phyloP scores from a whole-genome alignment of 2,329 filamentous ascomycete species.

The Xylaria sp. region DNA sequence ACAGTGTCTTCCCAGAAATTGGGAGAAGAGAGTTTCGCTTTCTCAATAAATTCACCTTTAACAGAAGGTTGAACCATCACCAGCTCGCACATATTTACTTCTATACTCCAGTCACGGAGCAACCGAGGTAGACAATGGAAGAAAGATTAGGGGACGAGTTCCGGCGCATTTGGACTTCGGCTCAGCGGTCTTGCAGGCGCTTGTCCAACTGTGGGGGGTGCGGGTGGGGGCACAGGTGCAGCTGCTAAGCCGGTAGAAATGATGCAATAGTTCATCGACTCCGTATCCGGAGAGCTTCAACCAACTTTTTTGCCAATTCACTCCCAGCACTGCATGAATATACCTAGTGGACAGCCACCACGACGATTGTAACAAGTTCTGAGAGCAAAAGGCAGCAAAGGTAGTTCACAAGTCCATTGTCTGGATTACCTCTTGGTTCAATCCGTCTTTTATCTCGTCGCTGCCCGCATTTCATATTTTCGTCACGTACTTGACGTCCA shows the following conservation, averaged over 20 bases:
- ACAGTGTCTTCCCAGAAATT: background rate
- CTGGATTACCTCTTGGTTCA: background rate
- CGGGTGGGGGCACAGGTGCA: too few species aligned
- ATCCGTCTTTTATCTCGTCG: background rate
- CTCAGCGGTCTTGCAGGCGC: too few species aligned
- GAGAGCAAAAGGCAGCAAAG: background rate
- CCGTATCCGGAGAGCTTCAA: conserved; percentile 12
- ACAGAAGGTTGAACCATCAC: too few species aligned
- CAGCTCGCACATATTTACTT: background rate
- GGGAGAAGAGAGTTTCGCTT: background rate
- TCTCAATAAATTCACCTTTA: too few species aligned
- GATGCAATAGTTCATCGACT: conserved; percentile 5
- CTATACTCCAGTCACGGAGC: background rate
- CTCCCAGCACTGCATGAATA: background rate
- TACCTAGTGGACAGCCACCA: background rate
- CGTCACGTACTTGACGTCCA: background rate
- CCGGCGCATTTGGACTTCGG: background rate
- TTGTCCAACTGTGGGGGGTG: too few species aligned
- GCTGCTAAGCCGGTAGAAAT: background rate
- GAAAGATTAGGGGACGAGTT: background rate
- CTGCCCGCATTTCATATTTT: too few species aligned
- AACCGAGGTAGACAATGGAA: background rate
- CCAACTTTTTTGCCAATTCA: conserved; percentile 4
- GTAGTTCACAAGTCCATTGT: background rate
- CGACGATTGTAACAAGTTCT: background rate